phyloP scores from a whole-genome alignment of 305 asterid genomes.

The Ilex paraguariensis region DNA sequence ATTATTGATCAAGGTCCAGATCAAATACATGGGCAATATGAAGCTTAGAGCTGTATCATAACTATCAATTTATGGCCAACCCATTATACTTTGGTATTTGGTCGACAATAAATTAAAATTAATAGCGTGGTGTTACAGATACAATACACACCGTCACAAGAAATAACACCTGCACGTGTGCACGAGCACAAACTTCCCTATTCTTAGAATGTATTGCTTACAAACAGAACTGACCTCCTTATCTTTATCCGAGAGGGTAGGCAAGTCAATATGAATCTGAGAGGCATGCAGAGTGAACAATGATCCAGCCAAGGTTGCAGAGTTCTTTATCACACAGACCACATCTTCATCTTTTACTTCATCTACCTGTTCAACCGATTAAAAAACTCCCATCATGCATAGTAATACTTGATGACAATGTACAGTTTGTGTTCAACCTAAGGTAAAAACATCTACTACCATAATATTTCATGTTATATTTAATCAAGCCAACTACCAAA shows the following conservation, averaged over 20 bases:
- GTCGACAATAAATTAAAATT: too few species aligned
- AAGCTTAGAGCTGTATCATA: neutral
- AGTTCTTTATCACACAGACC: slow-evolving; percentile 73
- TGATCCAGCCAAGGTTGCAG: slow-evolving; percentile 90
- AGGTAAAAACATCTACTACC: neutral
- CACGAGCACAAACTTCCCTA: too few species aligned
- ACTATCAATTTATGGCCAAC: too few species aligned
- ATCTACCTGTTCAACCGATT: slow-evolving; percentile 54
- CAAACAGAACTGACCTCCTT: slow-evolving; percentile 54
- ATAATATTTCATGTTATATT: neutral
- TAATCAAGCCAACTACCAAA: too few species aligned
- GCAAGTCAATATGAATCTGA: slow-evolving; percentile 83
- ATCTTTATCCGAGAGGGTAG: slow-evolving; percentile 79
- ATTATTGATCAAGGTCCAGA: too few species aligned
- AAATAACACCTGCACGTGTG: too few species aligned
- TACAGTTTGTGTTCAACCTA: neutral
- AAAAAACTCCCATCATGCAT: neutral
- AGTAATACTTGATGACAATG: neutral
- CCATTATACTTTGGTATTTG: too few species aligned
- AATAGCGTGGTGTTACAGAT: too few species aligned
- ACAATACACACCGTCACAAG: too few species aligned
- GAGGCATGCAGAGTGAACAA: slow-evolving; percentile 92
- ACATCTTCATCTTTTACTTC: slow-evolving; percentile 75
- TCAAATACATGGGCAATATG: neutral
- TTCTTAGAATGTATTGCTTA: too few species aligned